Evolutionary conservation across 78 protist genomes (phyloP).

Genomic region (Monocercomonoides exilis): DNA sequence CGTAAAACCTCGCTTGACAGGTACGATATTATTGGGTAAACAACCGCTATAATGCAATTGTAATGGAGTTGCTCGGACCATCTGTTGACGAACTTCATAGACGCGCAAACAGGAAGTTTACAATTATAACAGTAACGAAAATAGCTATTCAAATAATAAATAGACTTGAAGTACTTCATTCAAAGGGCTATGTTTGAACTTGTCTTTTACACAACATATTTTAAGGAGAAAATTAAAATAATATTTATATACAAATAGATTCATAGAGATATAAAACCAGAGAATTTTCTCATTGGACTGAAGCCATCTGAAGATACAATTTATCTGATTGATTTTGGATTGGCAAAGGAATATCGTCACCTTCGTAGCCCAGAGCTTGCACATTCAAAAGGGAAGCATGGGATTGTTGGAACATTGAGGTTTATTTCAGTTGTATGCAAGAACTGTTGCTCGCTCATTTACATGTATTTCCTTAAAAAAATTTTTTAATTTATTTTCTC

Average conservation of each 20-base stretch:
- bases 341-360: slow-evolving; percentile 23
- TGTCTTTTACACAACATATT: too few relatives aligned
- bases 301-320: background rate
- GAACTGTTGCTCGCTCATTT: background rate
- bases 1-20: background rate
- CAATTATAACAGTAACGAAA: background rate
- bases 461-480: background rate
- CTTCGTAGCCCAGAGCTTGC: background rate
- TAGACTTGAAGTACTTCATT: background rate
- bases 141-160: background rate
- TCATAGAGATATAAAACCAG: slow-evolving; percentile 45
- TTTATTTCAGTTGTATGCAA: background rate
- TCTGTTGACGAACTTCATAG: background rate
- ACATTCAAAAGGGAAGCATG: background rate
- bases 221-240: too few relatives aligned
- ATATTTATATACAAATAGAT: too few relatives aligned
- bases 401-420: background rate
- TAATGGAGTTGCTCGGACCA: background rate
- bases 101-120: background rate
- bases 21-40: background rate
- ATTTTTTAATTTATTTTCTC: too few relatives aligned
- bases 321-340: slow-evolving; percentile 38
- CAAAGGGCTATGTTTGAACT: too few relatives aligned
- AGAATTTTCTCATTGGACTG: slow-evolving; percentile 44
- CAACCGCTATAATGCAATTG: background rate